Conservation (phyloP, 371 early-diverging fungal species). For the Mortierella sp. region DNA sequence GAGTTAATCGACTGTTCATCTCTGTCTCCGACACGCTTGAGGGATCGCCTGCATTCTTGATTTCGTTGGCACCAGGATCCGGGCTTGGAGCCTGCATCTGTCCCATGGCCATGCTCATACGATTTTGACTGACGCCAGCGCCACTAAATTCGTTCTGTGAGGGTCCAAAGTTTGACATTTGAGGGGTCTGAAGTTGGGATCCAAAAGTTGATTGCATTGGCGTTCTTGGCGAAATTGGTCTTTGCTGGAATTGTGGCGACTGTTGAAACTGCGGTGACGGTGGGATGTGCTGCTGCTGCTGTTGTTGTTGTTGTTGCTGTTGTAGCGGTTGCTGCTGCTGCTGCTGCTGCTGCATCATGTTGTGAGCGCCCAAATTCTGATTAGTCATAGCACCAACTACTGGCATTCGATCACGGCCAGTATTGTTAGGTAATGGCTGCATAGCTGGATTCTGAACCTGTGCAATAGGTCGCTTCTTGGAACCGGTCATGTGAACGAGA, state of each 20-base stretch:
- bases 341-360: slow-evolving; percentile 39
- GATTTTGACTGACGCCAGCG: slow-evolving; percentile 22
- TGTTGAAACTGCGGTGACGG: slow-evolving; percentile 30
- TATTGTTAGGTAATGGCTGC: slow-evolving; percentile 31
- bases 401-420: slow-evolving; percentile 26
- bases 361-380: slow-evolving; percentile 35
- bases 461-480: slow-evolving; percentile 63
- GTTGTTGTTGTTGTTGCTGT: slow-evolving; percentile 41
- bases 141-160: slow-evolving; percentile 32
- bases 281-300: slow-evolving; percentile 11
- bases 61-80: slow-evolving; percentile 11
- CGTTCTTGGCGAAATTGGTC: slow-evolving; percentile 23
- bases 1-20: slow-evolving; percentile 67
- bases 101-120: slow-evolving; percentile 37
- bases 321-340: slow-evolving; percentile 25
- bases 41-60: slow-evolving; percentile 16
- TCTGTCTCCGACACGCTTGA: slow-evolving; percentile 60
- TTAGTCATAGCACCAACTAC: slow-evolving; percentile 47
- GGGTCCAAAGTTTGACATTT: slow-evolving; percentile 14
- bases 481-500: slow-evolving; percentile 78
- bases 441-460: slow-evolving; percentile 27
- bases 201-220: slow-evolving; percentile 27
- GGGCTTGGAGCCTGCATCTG: slow-evolving; percentile 1
- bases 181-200: slow-evolving; percentile 21
- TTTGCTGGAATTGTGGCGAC: slow-evolving; percentile 20